phyloP scores from a whole-genome alignment of 768 basidiomycete species.

The Kwoniella bestiolae region DNA sequence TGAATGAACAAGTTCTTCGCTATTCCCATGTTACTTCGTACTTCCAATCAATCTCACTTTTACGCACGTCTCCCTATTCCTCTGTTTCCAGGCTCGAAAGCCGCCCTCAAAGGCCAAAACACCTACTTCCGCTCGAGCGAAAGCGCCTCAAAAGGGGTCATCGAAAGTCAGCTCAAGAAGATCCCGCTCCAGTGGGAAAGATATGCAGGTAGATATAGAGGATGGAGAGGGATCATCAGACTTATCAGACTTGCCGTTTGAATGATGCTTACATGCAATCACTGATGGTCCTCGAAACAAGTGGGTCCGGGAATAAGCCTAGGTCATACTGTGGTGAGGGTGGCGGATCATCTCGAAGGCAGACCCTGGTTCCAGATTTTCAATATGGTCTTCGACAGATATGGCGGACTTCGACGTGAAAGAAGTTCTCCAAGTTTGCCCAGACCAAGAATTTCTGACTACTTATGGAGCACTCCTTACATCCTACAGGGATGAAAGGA shows the following conservation, averaged over 20 bases:
- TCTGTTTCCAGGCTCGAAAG: background rate
- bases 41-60: background rate
- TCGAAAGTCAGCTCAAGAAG: background rate
- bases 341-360: too few species aligned
- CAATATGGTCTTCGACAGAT: too few species aligned
- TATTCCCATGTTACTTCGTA: background rate
- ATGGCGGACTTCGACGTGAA: too few species aligned
- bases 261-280: background rate
- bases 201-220: background rate
- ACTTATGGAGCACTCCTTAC: too few species aligned
- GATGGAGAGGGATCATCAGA: slow-evolving; percentile 22
- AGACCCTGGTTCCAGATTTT: too few species aligned
- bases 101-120: background rate
- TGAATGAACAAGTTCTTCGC: background rate
- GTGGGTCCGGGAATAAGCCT: background rate
- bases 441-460: too few species aligned
- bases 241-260: slow-evolving; percentile 32
- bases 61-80: background rate
- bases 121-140: background rate
- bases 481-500: too few species aligned
- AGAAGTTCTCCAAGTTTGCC: too few species aligned
- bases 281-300: background rate
- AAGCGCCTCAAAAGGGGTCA: slow-evolving; percentile 1
- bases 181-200: background rate
- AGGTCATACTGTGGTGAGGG: background rate